phyloP scores from a whole-genome alignment of 768 basidiomycete species.

The Mycena maculata region DNA sequence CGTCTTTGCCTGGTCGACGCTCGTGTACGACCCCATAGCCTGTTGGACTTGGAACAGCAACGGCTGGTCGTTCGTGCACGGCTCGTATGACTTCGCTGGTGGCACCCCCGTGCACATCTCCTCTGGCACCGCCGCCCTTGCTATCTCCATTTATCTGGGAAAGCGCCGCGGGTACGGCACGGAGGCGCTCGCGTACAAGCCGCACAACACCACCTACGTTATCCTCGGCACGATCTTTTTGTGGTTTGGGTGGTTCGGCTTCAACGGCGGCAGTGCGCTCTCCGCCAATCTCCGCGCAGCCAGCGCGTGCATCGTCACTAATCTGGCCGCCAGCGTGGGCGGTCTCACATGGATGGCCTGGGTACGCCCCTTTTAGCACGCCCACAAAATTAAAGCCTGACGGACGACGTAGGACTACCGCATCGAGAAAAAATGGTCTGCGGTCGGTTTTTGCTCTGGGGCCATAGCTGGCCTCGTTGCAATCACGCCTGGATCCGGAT shows the following conservation, averaged over 20 bases:
- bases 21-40: constrained; percentile 94
- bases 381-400: neutral
- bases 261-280: constrained; percentile 94
- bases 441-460: constrained; percentile 95
- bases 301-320: constrained; percentile 93
- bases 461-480: constrained; percentile 92
- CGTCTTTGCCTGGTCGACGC: constrained; percentile 88
- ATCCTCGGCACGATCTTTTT: constrained; percentile 87
- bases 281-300: constrained; percentile 89
- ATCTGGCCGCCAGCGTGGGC: constrained; percentile 88
- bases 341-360: constrained; percentile 94
- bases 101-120: constrained; percentile 98
- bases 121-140: constrained; percentile 91
- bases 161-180: constrained; percentile 45
- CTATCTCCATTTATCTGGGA: constrained; percentile 86
- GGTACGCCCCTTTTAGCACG: constrained; percentile 53
- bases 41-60: constrained; percentile 96
- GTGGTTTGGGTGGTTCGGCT: constrained; percentile 94
- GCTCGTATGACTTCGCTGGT: constrained; percentile 55
- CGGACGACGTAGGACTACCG: constrained; percentile 77
- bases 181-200: constrained; percentile 83
- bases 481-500: constrained; percentile 89
- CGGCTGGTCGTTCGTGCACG: constrained; percentile 80
- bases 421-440: constrained; percentile 92
- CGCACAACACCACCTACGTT: constrained; percentile 93